phyloP scores from a whole-genome alignment of 1,284 basidiomycete genomes.

The Athelia sp. region DNA sequence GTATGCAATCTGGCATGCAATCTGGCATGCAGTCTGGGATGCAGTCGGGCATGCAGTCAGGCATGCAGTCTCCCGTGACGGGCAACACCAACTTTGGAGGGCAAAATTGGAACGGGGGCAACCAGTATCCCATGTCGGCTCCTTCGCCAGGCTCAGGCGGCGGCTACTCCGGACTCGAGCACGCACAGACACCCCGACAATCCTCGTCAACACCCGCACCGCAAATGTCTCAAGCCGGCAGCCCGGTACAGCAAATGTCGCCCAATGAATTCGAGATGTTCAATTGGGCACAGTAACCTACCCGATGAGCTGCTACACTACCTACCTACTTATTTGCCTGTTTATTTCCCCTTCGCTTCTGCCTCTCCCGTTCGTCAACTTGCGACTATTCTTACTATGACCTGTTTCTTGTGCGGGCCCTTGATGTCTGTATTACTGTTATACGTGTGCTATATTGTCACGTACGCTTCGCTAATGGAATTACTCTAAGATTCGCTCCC shows the following conservation, averaged over 20 bases:
- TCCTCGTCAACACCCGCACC: constrained; percentile 24
- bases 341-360: constrained; percentile 9
- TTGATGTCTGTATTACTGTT: too few species aligned
- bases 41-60: constrained; percentile 35
- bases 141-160: constrained; percentile 15
- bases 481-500: too few species aligned
- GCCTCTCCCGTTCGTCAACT: constrained; percentile 20
- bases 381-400: too few species aligned
- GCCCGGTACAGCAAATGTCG: constrained; percentile 15
- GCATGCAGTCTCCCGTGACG: constrained; percentile 25
- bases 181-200: constrained; percentile 16
- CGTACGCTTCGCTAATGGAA: too few species aligned
- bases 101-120: constrained; percentile 16
- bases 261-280: constrained; percentile 23
- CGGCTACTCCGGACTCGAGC: constrained; percentile 28
- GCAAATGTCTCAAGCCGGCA: constrained; percentile 18
- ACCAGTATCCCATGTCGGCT: constrained; percentile 16
- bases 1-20: too few species aligned
- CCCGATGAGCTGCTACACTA: too few species aligned
- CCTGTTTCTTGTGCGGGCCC: too few species aligned
- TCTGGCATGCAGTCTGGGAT: too few species aligned
- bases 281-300: constrained; percentile 15
- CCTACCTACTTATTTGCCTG: too few species aligned
- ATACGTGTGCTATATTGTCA: too few species aligned
- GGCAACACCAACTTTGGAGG: constrained; percentile 15